Evolutionary conservation across 768 basidiomycete species (phyloP).

Genomic region (Pisolithus tinctorius): DNA sequence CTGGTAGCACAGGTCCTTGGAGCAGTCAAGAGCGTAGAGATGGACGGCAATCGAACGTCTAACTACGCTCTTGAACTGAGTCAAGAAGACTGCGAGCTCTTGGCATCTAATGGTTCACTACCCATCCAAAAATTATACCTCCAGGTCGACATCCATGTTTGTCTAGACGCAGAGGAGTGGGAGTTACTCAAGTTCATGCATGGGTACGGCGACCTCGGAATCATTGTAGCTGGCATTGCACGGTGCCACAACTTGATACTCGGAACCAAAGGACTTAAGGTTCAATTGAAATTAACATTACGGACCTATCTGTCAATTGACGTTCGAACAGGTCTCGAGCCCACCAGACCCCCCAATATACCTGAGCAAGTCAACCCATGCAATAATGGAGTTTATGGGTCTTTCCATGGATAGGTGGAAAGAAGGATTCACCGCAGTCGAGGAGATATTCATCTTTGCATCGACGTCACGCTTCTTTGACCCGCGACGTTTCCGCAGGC

Average conservation of each 20-base stretch:
- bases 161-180: constrained; percentile 42
- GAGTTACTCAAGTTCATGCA: constrained; percentile 49
- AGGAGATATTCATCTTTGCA: constrained; percentile 54
- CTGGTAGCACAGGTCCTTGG: constrained; percentile 36
- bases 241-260: constrained; percentile 45
- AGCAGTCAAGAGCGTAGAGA: constrained; percentile 40
- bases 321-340: constrained; percentile 25
- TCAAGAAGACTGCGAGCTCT: constrained; percentile 27
- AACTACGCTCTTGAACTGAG: constrained; percentile 53
- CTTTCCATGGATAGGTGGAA: constrained; percentile 46
- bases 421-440: constrained; percentile 48
- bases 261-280: constrained; percentile 54
- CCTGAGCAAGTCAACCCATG: constrained; percentile 43
- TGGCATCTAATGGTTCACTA: neutral
- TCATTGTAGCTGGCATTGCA: constrained; percentile 56
- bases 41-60: constrained; percentile 50
- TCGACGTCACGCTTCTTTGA: constrained; percentile 48
- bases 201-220: constrained; percentile 66
- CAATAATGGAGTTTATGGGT: constrained; percentile 51
- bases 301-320: constrained; percentile 8
- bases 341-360: constrained; percentile 33
- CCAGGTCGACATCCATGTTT: constrained; percentile 64
- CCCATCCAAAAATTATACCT: constrained; percentile 17
- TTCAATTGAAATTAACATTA: constrained; percentile 14
- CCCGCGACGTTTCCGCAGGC: constrained; percentile 29